A percentile compares a stretch with the other conserved stretches of the same genome.
These are phyloP conservation scores for Claviceps cyperi DNA, from an alignment of 2,329 filamentous ascomycete genomes.

Conservation along the genomic window DNA sequence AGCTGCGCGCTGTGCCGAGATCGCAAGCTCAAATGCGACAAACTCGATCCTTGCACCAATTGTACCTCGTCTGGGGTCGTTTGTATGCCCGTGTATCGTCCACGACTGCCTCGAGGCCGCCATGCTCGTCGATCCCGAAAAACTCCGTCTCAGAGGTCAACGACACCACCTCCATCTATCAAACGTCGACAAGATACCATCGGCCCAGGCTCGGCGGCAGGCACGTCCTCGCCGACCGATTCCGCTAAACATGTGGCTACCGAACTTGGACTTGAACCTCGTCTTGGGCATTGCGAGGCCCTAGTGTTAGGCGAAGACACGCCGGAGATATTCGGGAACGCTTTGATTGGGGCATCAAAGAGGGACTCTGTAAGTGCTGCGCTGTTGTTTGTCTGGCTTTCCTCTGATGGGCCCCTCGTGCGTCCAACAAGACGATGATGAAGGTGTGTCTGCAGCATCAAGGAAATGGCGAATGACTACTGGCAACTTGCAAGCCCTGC, in stretches of 20 bases:
- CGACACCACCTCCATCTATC: not conserved
- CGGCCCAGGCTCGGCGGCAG: not conserved
- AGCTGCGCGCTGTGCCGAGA: constrained; percentile 9
- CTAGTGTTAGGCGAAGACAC: not conserved
- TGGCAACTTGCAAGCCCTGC: too few relatives aligned
- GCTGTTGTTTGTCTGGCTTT: not conserved
- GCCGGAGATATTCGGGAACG: not conserved
- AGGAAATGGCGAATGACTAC: too few relatives aligned
- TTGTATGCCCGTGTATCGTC: constrained; percentile 9
- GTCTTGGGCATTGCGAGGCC: not conserved
- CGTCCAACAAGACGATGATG: too few relatives aligned
- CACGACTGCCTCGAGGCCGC: constrained; percentile 7
- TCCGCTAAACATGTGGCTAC: not conserved
- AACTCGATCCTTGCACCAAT: constrained; percentile 11
- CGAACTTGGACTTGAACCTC: not conserved
- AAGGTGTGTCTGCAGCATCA: too few relatives aligned
- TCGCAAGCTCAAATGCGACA: constrained; percentile 12
- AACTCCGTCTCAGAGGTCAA: constrained; percentile 1
- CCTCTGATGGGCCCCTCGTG: too few relatives aligned
- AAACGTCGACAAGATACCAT: not conserved
- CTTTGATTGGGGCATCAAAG: not conserved
- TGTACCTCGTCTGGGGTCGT: constrained; percentile 6
- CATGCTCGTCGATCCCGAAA: constrained; percentile 7
- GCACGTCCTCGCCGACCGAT: not conserved
- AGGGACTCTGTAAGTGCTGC: not conserved